Base-by-base conservation (phyloP, 495 filamentous ascomycete species). In the Aspergillus mulundensis region DNA sequence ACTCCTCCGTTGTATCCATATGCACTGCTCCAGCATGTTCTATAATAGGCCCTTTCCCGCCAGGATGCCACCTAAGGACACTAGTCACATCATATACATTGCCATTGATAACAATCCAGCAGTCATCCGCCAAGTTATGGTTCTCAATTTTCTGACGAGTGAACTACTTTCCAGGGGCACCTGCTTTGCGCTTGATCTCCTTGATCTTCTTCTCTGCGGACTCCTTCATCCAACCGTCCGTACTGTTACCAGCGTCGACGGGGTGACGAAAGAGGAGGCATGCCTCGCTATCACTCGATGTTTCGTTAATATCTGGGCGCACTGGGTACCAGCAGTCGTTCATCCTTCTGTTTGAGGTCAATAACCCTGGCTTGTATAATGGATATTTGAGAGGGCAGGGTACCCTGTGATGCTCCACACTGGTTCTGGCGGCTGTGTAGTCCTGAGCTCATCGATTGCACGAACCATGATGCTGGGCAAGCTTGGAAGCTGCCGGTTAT, bases 11-110 rank as follows among this genome's bases (percentile, higher is more conserved):
- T 5, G 70, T 72, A 19, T 65, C 61, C 11, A 56, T 42, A 50
- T 68, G 64, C 6, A 70, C 67, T 15, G 52, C 57, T 5, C 70
- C 70, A 8, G 68, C 68, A 58, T 70, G 68, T 21, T 60, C 59
- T 41, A 72, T 28, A 21, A 70, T 67, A 11, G 70, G 49, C 1
- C 54, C 64, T 38, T 70, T 72, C 19, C 68, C 66, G 16, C 68
- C 68, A 6, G 68, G 68, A 56, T 70, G 68, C 57, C 58, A 63
- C 5, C 50, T 47, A 7, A 69, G 32, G 2, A 66, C 64, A 19
- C 54, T 83, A 3, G 86, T 76, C 39, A 92, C 81, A 67, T 96
- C 90, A 70, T 95, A 96, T n/a, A 96, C 90, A 34, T 80, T 82
- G 41, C 88, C 91, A 57, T 82, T 83, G 56, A 91, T 81, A 62